Percentiles rank a stretch among this genome's conserved stretches.
Evolutionary conservation across 306 rosid species (phyloP).

Genomic region (Cotoneaster glaucophyllus): DNA sequence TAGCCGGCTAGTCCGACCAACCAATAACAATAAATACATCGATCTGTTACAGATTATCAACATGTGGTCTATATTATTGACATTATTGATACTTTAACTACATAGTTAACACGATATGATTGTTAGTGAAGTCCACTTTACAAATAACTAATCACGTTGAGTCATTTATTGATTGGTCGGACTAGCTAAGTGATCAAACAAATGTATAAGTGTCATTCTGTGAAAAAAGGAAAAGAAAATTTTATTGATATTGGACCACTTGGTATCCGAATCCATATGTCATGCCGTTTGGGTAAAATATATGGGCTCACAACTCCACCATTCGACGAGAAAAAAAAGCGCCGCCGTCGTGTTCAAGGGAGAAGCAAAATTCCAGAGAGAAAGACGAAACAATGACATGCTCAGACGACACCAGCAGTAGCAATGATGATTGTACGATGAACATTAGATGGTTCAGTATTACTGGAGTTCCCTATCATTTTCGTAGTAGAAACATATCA

Average conservation of each 20-base stretch:
- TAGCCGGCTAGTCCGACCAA: too few relatives aligned
- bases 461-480: neutral
- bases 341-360: neutral
- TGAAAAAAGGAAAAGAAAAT: too few relatives aligned
- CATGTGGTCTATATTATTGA: too few relatives aligned
- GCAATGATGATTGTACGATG: neutral
- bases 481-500: too few relatives aligned
- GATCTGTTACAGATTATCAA: too few relatives aligned
- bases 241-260: too few relatives aligned
- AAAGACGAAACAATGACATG: constrained; percentile 27
- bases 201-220: too few relatives aligned
- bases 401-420: constrained; percentile 21
- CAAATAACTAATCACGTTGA: neutral
- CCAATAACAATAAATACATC: too few relatives aligned
- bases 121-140: too few relatives aligned
- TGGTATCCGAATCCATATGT: neutral
- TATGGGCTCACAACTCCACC: neutral
- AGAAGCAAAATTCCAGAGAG: neutral
- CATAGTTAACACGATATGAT: too few relatives aligned
- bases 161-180: neutral
- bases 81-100: too few relatives aligned
- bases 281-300: neutral
- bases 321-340: neutral
- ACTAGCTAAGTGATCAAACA: too few relatives aligned
- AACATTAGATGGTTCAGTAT: neutral